These are phyloP conservation scores for Hypoxylon lienhwacheense DNA, from an alignment of 495 filamentous ascomycete genomes.

Conservation along the genomic window DNA sequence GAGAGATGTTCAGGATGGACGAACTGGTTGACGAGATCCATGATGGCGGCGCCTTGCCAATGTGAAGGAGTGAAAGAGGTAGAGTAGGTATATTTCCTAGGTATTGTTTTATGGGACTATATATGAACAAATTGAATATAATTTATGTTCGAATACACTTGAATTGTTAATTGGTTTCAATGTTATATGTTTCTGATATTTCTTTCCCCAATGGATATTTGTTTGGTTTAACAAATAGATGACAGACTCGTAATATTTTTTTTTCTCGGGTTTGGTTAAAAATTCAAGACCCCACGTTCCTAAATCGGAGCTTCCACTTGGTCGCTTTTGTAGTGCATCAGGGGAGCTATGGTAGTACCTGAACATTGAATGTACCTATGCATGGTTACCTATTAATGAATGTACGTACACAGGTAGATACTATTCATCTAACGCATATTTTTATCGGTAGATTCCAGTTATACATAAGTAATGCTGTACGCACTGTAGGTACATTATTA, in stretches of 20 bases:
- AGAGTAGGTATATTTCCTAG: background rate
- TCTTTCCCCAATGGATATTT: background rate
- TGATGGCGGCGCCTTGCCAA: conserved; percentile 36
- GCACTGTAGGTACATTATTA: too few species aligned
- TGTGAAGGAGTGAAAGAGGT: background rate
- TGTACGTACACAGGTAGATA: too few species aligned
- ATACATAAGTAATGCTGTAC: too few species aligned
- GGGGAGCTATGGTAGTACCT: background rate
- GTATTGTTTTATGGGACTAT: background rate
- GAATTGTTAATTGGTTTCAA: background rate
- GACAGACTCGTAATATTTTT: conserved; percentile 26
- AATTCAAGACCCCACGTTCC: conserved; percentile 46
- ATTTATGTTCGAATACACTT: background rate
- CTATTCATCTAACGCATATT: too few species aligned
- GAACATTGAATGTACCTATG: background rate
- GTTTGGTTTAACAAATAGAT: conserved; percentile 18
- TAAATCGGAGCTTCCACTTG: conserved; percentile 46
- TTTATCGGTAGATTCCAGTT: too few species aligned
- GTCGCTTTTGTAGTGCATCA: conserved; percentile 12
- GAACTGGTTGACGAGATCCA: conserved; percentile 88
- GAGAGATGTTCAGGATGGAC: conserved; percentile 40
- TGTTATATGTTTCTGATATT: conserved; percentile 3
- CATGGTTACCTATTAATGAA: too few species aligned
- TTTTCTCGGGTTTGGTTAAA: conserved; percentile 27
- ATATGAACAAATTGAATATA: conserved; percentile 22